These are phyloP conservation scores for Boeremia lycopersici DNA, from an alignment of 2,329 filamentous ascomycete species.

Conservation along the genomic window DNA sequence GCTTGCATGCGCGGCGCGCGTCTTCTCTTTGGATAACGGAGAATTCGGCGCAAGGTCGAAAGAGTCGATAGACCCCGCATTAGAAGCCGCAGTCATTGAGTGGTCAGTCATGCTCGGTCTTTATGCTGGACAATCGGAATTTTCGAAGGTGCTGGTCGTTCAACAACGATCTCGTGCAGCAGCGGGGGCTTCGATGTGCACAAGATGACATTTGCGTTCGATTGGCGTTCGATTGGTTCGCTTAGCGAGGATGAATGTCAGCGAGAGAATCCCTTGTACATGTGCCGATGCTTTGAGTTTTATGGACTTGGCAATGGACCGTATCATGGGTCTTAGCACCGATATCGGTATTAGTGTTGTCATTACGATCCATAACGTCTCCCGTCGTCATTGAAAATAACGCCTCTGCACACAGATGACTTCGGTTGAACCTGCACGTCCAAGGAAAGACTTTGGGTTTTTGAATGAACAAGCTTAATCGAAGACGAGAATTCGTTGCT, in stretches of 20 bases:
- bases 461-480: too few relatives aligned
- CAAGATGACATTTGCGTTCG: neutral
- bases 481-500: too few relatives aligned
- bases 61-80: neutral
- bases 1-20: neutral
- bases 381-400: too few relatives aligned
- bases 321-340: too few relatives aligned
- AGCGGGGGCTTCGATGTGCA: neutral
- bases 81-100: neutral
- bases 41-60: slow-evolving; percentile 4
- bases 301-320: too few relatives aligned
- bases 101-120: neutral
- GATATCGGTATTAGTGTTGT: too few relatives aligned
- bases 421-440: too few relatives aligned
- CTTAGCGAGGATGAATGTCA: slow-evolving; percentile 6
- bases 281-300: neutral
- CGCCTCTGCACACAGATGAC: too few relatives aligned
- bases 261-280: too few relatives aligned
- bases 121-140: neutral
- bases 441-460: too few relatives aligned
- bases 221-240: slow-evolving; percentile 3
- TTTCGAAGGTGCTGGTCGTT: neutral
- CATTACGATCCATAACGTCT: too few relatives aligned
- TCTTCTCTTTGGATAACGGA: slow-evolving; percentile 5
- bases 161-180: neutral